Evolutionary conservation across 73 alveolate species (phyloP).

Genomic region (Paramecium caudatum): DNA sequence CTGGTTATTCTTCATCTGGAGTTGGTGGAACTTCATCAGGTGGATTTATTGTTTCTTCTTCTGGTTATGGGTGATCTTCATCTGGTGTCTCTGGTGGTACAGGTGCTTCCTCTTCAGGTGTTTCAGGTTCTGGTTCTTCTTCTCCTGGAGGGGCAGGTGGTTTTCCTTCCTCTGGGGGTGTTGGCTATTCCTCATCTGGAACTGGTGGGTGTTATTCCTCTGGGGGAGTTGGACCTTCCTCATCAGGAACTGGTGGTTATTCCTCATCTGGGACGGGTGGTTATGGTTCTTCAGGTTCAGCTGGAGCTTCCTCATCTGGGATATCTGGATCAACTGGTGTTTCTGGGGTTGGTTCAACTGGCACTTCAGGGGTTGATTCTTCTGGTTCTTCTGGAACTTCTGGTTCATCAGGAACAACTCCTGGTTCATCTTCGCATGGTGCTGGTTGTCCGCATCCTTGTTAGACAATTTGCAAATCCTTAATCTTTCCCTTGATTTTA

Average conservation of each 20-base stretch:
- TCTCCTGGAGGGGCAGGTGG: conserved; percentile 52
- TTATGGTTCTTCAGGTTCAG: neutral
- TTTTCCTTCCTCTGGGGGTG: neutral
- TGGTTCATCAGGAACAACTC: conserved; percentile 6
- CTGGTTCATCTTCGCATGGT: conserved; percentile 69
- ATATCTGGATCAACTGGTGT: neutral
- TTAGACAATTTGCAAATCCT: conserved; percentile 65
- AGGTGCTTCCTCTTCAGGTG: conserved; percentile 40
- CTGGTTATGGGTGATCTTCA: neutral
- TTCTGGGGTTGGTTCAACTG: neutral
- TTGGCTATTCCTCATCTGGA: conserved; percentile 7
- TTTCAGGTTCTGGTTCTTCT: conserved; percentile 41
- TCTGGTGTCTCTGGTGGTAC: conserved; percentile 29
- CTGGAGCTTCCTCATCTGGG: neutral
- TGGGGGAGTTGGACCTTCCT: conserved; percentile 3
- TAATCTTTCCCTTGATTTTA: conserved; percentile 60
- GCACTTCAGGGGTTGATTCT: neutral
- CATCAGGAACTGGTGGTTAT: neutral
- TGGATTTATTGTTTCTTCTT: too few relatives aligned
- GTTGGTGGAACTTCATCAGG: conserved; percentile 35
- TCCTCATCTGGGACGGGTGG: conserved; percentile 29
- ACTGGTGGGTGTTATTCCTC: conserved; percentile 9
- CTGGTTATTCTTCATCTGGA: conserved; percentile 8
- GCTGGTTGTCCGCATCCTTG: conserved; percentile 53
- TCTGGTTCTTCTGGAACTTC: neutral